A percentile compares a stretch with the other conserved stretches of the same genome.
phyloP scores from a whole-genome alignment of 2,329 filamentous ascomycete species.

The Drechmeria coniospora region DNA sequence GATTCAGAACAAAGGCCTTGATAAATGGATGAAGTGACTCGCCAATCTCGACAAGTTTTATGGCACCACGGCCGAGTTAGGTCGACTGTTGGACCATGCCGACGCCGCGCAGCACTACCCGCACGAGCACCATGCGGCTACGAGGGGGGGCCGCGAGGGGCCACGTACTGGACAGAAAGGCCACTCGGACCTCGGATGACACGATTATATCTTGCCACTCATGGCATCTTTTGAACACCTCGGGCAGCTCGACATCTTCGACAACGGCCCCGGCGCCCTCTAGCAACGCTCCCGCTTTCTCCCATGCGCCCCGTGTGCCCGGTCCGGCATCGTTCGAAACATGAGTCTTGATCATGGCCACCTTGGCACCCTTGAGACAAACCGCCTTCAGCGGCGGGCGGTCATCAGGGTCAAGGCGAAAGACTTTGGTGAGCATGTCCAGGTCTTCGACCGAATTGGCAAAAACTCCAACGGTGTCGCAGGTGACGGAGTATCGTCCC shows the following conservation, averaged over 20 bases:
- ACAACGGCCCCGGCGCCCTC: conserved; percentile 33
- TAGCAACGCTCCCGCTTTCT: conserved; percentile 23
- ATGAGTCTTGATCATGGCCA: conserved; percentile 38
- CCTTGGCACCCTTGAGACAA: conserved; percentile 30
- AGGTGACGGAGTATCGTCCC: conserved; percentile 39
- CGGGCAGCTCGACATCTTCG: conserved; percentile 37
- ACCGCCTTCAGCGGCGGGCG: conserved; percentile 4
- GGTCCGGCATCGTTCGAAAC: conserved; percentile 32
- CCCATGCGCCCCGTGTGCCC: conserved; percentile 27
- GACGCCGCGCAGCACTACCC: no score
- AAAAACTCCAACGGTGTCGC: conserved; percentile 49
- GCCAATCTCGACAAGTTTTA: conserved; percentile 19
- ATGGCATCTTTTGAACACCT: conserved; percentile 30
- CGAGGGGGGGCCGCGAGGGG: background rate
- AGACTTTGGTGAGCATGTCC: conserved; percentile 36
- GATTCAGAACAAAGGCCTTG: conserved; percentile 31
- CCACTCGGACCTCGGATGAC: conserved; percentile 4
- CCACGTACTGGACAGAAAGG: conserved; percentile 6
- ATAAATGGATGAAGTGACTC: conserved; percentile 31
- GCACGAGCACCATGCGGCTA: background rate
- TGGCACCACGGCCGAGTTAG: background rate
- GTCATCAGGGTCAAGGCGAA: conserved; percentile 37
- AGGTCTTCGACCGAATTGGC: conserved; percentile 43
- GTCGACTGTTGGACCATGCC: no score
- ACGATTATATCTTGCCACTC: conserved; percentile 24